Percentiles rank a stretch among this genome's conserved stretches.
These are phyloP conservation scores for Nicotiana paniculata DNA, from an alignment of 257 asterid genomes.

Conservation along the genomic window DNA sequence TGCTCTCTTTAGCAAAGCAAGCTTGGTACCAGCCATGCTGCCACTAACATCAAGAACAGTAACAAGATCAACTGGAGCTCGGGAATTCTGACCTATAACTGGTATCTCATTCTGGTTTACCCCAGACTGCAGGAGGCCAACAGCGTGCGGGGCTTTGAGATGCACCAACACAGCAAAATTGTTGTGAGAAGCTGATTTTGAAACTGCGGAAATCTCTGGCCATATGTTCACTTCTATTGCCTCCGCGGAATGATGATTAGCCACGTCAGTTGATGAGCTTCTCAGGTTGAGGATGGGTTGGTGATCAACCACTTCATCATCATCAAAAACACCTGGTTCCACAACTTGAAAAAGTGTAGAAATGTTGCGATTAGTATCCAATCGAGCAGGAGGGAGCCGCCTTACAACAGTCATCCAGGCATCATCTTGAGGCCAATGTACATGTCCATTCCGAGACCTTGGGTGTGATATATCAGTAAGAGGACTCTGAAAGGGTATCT, in stretches of 20 bases:
- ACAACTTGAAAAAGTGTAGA: constrained; percentile 20
- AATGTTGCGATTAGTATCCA: constrained; percentile 16
- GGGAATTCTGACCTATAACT: constrained; percentile 31
- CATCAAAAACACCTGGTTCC: constrained; percentile 69
- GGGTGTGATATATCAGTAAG: constrained; percentile 24
- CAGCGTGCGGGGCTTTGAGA: constrained; percentile 61
- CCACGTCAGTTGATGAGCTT: constrained; percentile 15
- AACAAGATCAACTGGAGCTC: constrained; percentile 80
- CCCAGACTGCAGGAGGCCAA: constrained; percentile 14
- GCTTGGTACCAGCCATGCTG: constrained; percentile 96
- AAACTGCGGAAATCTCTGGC: constrained; percentile 64
- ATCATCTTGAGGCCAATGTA: constrained; percentile 39
- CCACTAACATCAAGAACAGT: constrained; percentile 95
- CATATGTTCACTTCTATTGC: constrained; percentile 42
- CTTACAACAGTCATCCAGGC: constrained; percentile 30
- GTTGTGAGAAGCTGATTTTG: constrained; percentile 32
- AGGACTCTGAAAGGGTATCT: constrained; percentile 62
- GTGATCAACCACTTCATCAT: constrained; percentile 48
- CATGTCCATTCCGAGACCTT: constrained; percentile 30
- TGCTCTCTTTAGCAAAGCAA: constrained; percentile 80
- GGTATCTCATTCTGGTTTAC: constrained; percentile 23
- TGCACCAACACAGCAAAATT: constrained; percentile 61
- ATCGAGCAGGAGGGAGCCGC: constrained; percentile 41
- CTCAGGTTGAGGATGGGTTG: constrained; percentile 11
- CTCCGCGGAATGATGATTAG: constrained; percentile 16